Conservation (phyloP, 805 yeast species). For the Yamadazyma kitorensis region DNA sequence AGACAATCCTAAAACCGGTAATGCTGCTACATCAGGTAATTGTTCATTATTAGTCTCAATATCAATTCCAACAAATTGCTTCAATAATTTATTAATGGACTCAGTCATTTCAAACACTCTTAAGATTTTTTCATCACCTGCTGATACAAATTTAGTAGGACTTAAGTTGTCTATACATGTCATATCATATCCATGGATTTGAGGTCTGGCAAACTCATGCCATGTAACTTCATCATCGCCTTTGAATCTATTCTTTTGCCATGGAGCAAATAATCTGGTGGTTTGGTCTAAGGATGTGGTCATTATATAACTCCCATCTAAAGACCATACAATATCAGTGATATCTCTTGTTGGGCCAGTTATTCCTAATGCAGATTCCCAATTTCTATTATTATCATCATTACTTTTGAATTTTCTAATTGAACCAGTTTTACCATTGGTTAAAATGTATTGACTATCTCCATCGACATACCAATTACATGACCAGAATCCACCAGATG, state of each 20-base stretch:
- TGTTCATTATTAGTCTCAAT: constrained; percentile 19
- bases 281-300: constrained; percentile 92
- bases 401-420: constrained; percentile 70
- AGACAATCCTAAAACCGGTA: constrained; percentile 91
- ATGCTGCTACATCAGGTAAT: constrained; percentile 80
- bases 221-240: constrained; percentile 41
- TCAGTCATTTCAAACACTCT: constrained; percentile 88
- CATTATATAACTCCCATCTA: constrained; percentile 61
- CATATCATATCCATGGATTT: constrained; percentile 98
- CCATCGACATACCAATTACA: constrained; percentile 61
- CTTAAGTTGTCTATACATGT: constrained; percentile 65
- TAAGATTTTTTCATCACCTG: constrained; percentile 92
- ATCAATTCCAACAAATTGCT: constrained; percentile 48
- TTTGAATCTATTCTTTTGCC: constrained; percentile 34
- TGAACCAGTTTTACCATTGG: constrained; percentile 91
- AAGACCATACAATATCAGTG: constrained; percentile 78
- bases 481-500: constrained; percentile 67
- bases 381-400: constrained; percentile 27
- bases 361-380: constrained; percentile 53
- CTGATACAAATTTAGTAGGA: constrained; percentile 72
- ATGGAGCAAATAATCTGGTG: constrained; percentile 74
- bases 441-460: constrained; percentile 48
- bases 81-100: constrained; percentile 63
- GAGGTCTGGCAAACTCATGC: constrained; percentile 96
- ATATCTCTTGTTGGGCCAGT: constrained; percentile 76